Conservation (phyloP, 2,329 filamentous ascomycete genomes). For the Nannizzia gypsea region DNA sequence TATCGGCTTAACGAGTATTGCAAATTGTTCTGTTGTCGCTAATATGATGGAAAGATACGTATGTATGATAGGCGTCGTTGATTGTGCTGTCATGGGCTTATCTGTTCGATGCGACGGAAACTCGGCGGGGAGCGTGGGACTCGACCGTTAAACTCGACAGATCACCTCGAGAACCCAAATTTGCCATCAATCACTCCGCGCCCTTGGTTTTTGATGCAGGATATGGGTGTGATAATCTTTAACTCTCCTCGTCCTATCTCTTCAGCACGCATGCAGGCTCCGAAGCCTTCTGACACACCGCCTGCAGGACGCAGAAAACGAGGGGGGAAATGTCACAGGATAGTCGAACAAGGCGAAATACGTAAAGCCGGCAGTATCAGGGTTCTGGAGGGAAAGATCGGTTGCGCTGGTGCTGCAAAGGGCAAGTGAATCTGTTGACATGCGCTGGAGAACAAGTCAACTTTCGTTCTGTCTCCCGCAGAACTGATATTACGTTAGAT, state of each 20-base stretch:
- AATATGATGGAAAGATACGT: neutral
- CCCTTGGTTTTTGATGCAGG: neutral
- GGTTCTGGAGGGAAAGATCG: neutral
- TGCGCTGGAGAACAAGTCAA: neutral
- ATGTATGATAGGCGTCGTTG: neutral
- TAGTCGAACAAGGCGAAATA: neutral
- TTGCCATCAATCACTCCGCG: neutral
- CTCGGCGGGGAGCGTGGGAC: neutral
- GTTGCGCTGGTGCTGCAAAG: neutral
- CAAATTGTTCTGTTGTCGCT: neutral
- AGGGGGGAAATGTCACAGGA: neutral
- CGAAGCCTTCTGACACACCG: neutral
- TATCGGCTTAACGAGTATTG: neutral
- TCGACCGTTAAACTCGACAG: neutral
- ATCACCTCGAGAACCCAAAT: neutral
- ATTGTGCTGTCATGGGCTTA: neutral
- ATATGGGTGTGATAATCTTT: neutral
- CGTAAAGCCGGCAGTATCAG: neutral
- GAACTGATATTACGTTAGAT: conserved; percentile 3
- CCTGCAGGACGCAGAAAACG: neutral
- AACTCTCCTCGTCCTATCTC: neutral
- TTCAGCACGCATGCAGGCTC: neutral
- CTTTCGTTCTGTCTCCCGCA: neutral
- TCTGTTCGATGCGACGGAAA: neutral
- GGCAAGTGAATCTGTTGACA: neutral